Evolutionary conservation across 2,329 filamentous ascomycete genomes (phyloP).

Genomic region (Hymenotorrendiella dingleyae): DNA sequence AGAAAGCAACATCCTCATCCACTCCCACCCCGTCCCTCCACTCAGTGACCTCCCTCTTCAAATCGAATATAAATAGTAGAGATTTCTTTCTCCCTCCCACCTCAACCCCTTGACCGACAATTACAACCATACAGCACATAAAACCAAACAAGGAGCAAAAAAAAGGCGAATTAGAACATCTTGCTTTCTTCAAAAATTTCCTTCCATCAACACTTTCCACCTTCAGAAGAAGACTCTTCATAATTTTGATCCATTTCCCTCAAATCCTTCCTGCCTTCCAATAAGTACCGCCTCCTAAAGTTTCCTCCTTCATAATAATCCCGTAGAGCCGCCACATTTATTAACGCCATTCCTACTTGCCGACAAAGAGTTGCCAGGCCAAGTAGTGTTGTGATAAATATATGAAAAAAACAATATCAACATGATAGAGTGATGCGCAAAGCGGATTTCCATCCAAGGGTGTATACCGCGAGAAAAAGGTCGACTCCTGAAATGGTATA

Average conservation of each 20-base stretch:
- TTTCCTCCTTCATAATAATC: not conserved
- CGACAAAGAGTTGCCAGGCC: too few species aligned
- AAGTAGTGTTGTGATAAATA: not conserved
- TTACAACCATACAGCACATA: too few species aligned
- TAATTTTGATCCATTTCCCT: not conserved
- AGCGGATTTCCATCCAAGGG: too few species aligned
- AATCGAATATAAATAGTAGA: too few species aligned
- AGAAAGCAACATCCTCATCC: not conserved
- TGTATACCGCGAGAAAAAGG: constrained; percentile 10
- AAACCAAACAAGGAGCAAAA: too few species aligned
- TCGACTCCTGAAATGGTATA: constrained; percentile 10
- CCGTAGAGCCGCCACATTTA: not conserved
- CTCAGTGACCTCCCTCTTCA: too few species aligned
- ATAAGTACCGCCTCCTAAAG: not conserved
- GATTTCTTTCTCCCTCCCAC: too few species aligned
- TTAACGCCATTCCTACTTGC: not conserved
- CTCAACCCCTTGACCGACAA: too few species aligned
- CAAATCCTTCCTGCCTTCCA: not conserved
- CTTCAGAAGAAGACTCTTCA: too few species aligned
- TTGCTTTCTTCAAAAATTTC: not conserved
- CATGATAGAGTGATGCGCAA: too few species aligned
- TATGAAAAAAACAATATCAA: constrained; percentile 7
- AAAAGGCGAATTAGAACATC: too few species aligned
- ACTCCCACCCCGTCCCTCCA: not conserved
- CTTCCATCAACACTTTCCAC: not conserved